phyloP scores from a whole-genome alignment of 805 yeast species.

The Ascoidea rubescens region DNA sequence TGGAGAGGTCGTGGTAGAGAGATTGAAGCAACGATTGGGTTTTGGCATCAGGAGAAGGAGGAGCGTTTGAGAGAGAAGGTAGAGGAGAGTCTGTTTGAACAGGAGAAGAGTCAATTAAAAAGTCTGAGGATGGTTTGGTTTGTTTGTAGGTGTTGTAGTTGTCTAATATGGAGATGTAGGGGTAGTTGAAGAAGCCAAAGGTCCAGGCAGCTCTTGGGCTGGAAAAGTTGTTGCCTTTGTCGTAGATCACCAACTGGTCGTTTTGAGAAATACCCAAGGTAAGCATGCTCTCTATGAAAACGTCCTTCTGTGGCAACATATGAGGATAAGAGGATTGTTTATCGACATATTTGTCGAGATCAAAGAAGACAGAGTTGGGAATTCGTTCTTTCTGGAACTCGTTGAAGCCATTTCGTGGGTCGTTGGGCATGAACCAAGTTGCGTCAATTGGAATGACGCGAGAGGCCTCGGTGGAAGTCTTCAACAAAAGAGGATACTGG shows the following conservation, averaged over 20 bases:
- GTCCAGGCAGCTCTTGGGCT: slow-evolving; percentile 93
- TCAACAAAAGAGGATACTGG: not conserved
- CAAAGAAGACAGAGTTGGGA: slow-evolving; percentile 59
- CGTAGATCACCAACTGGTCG: slow-evolving; percentile 71
- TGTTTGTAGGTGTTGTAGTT: slow-evolving; percentile 41
- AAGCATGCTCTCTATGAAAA: slow-evolving; percentile 39
- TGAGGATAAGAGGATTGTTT: slow-evolving; percentile 62
- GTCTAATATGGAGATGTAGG: slow-evolving; percentile 53
- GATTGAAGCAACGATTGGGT: too few relatives aligned
- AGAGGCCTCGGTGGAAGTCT: not conserved
- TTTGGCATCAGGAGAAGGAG: too few relatives aligned
- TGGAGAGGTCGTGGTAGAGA: too few relatives aligned
- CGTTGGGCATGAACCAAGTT: slow-evolving; percentile 86
- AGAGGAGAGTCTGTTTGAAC: slow-evolving; percentile 5
- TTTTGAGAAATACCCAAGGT: slow-evolving; percentile 39
- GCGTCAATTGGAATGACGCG: slow-evolving; percentile 60
- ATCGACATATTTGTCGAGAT: slow-evolving; percentile 59
- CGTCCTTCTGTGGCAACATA: slow-evolving; percentile 60
- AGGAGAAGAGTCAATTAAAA: slow-evolving; percentile 8
- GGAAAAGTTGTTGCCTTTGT: slow-evolving; percentile 71
- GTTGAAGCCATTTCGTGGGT: slow-evolving; percentile 39
- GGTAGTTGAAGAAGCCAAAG: slow-evolving; percentile 66
- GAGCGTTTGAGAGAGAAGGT: not conserved
- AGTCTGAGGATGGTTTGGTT: slow-evolving; percentile 18
- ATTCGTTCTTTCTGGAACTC: slow-evolving; percentile 50